Base-by-base conservation (phyloP, 306 rosid genomes). In the Benincasa hispida region DNA sequence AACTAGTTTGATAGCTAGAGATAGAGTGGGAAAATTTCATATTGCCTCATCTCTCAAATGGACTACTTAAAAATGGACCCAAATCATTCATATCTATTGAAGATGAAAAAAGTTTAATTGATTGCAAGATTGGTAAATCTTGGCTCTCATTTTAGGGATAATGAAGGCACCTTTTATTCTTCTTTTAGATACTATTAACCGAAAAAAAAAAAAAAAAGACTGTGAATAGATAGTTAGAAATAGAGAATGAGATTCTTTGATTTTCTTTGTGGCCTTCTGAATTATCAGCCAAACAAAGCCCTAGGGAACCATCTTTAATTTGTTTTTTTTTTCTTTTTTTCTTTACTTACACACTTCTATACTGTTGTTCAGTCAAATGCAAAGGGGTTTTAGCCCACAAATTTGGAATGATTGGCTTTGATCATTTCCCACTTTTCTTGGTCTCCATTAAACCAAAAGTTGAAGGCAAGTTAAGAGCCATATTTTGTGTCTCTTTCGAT, bases 341-440 rank as follows among this genome's bases (percentile, higher is more conserved):
- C 15, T 54, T 2, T n/a, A 32, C 45, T 41, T 39, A n/a, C 35
- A 41, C 76, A n/a, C 17, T 28, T 45, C 82, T 82, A 66, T 62
- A 78, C 84, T 70, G 75, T 72, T 81, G 86, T 82, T 84, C 42
- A 32, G 90, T 83, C 85, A 79, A 81, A 67, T 34, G 55, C 35
- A 28, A 41, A 60, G 34, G 75, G 61, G 34, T 61, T 75, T 70
- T 39, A 72, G 66, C 61, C 77, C 77, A 80, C 81, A 39, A 62
- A 62, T 27, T 59, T 68, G 80, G 69, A 76, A 84, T 28, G 77
- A 57, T 75, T 77, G 35, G 34, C 35, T 69, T 22, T 69, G 35
- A 47, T 69, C 75, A 69, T 69, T 69, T 69, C 75, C 75, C 75
- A 69, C 75, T 69, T 69, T 69, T 69, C 55, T 42, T 69, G 75